Conservation (phyloP, 2,329 filamentous ascomycete species). For the Fusarium sacchari region DNA sequence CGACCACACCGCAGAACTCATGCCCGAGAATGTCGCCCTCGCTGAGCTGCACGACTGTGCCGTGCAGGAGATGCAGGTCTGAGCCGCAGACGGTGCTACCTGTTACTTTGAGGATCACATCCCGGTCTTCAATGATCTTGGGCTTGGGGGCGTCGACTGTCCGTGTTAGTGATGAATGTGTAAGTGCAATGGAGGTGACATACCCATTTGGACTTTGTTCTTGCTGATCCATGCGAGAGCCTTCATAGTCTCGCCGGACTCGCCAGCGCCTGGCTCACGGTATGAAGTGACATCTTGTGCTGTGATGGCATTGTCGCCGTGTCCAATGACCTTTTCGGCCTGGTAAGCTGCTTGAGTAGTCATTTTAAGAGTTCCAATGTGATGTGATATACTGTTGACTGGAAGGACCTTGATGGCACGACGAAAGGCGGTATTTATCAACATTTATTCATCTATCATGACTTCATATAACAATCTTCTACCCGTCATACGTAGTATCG, state of each 20-base stretch:
- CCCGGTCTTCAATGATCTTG: conserved; percentile 74
- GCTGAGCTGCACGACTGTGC: conserved; percentile 65
- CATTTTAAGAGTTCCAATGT: conserved; percentile 21
- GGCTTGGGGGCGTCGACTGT: conserved; percentile 74
- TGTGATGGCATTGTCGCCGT: conserved; percentile 71
- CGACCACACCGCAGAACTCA: conserved; percentile 67
- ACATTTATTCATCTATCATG: background rate
- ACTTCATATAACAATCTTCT: conserved; percentile 5
- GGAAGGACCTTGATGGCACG: background rate
- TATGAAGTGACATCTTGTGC: conserved; percentile 77
- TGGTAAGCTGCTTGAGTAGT: conserved; percentile 71
- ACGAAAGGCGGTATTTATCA: conserved; percentile 11
- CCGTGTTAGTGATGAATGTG: background rate
- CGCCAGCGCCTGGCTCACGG: conserved; percentile 52
- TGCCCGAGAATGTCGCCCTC: conserved; percentile 75
- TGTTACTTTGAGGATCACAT: conserved; percentile 84
- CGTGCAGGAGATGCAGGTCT: conserved; percentile 68
- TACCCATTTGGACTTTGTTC: conserved; percentile 76
- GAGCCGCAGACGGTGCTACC: conserved; percentile 69
- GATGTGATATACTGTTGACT: background rate
- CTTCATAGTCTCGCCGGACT: conserved; percentile 74
- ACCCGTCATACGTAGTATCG: conserved; percentile 22
- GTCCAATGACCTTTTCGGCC: conserved; percentile 74
- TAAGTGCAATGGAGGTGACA: conserved; percentile 1
- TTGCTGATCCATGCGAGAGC: conserved; percentile 86